These are phyloP conservation scores for Penicillium olsonii DNA, from an alignment of 2,329 filamentous ascomycete species.

Conservation along the genomic window DNA sequence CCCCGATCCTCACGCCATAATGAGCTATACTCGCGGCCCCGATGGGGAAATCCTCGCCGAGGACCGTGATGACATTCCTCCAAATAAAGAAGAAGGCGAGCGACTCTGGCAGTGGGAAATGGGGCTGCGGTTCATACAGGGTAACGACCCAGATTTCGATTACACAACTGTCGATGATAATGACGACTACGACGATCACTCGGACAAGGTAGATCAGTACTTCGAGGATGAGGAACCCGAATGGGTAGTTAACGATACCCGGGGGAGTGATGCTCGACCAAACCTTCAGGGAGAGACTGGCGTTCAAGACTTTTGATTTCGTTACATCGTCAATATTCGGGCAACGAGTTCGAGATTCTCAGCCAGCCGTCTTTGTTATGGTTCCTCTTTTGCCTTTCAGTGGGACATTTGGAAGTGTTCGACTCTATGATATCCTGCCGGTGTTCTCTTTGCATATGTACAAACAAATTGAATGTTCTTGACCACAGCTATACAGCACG, in stretches of 20 bases:
- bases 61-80: slow-evolving; percentile 59
- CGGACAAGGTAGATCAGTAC: slow-evolving; percentile 70
- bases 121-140: slow-evolving; percentile 71
- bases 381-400: too few relatives aligned
- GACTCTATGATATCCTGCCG: not conserved
- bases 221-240: slow-evolving; percentile 77
- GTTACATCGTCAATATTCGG: not conserved
- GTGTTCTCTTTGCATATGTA: not conserved
- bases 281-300: slow-evolving; percentile 63
- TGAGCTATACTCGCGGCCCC: slow-evolving; percentile 53
- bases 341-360: not conserved
- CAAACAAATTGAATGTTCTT: not conserved
- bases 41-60: slow-evolving; percentile 60
- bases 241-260: slow-evolving; percentile 57
- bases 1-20: slow-evolving; percentile 52
- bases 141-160: slow-evolving; percentile 76
- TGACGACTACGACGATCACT: slow-evolving; percentile 69
- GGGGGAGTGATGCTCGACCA: slow-evolving; percentile 30
- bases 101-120: slow-evolving; percentile 72
- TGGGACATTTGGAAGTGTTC: not conserved
- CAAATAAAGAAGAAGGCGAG: slow-evolving; percentile 65
- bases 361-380: too few relatives aligned
- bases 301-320: slow-evolving; percentile 65
- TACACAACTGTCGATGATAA: slow-evolving; percentile 71
- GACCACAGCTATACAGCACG: not conserved